Base-by-base conservation (phyloP, 805 yeast genomes). In the Lipomyces lipofer region DNA sequence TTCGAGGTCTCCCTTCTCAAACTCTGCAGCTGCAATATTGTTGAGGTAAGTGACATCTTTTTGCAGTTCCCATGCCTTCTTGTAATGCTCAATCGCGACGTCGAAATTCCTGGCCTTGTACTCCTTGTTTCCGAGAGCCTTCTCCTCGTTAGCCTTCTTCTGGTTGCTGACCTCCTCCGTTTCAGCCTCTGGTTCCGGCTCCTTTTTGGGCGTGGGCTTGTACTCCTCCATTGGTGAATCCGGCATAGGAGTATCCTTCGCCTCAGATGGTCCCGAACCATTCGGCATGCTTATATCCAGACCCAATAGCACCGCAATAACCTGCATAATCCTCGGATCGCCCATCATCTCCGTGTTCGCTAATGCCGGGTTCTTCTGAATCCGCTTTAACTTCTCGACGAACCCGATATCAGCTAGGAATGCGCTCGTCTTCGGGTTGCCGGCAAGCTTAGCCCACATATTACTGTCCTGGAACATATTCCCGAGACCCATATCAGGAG, bases 1-100 rank as follows among this genome's bases (percentile, higher is more conserved):
- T 54, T 90, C 96, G 66, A 80, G 87, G 67, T 90, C 97, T 59
- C 94, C 96, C 71, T 91, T 89, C 75, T 94, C 99, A 68, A 73
- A 94, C 73, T 94, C 96, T 30, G 99, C 99, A 53, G 99, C 98
- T 36, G 99, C 94, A 67, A 95, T 83, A 78, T 94, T 94, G 77
- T 95, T 94, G 70, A 94, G 78, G 70, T 86, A 94, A 0, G 98
- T 92, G 67, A 92, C 88, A 69, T 94, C 98, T 67, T 83, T 79
- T 73, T 77, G 73, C 19, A 83, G 69, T 30, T 84, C 86, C 86
- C 89, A 94, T 1, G 99, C 99, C 68, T 83, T 79, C 68, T 87
- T 77, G 74, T 94, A 94, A 59, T 82, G 76, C 53, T 75, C 88
- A 69, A 94, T 92, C 42, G 99, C 99, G 67, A 86, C 96, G 67